Base-by-base conservation (phyloP, 441 rosid species). In the Populus hybrid region DNA sequence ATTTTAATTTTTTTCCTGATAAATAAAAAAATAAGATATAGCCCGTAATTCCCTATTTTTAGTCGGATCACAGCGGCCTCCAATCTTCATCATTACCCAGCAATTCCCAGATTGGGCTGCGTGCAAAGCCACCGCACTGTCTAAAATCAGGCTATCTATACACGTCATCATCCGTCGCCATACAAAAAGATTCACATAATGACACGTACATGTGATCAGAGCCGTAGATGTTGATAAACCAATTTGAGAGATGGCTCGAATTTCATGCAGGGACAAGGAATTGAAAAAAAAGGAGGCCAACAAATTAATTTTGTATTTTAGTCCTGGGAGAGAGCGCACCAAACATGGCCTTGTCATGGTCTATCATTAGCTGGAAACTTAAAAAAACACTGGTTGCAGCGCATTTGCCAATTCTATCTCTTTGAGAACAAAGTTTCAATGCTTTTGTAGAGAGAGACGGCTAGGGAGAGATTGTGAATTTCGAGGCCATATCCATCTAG, bases 311-410 rank as follows among this genome's bases (percentile, higher is more conserved):
- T 82, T 86, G 85, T 88, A 74, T 50, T 69, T 63, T 74, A 72
- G 81, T 73, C 42, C 24, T 23, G 80, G 82, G 42, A 78, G 83
- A 54, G 79, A 78, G 87, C 83, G 81, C 86, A 88, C 92, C 96
- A 85, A 88, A 87, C 91, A 90, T 81, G 88, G 79, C 82, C 84
- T 87, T 87, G 79, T 89, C 90, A 72, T 6, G 76, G 42, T 75
- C 84, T 82, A 83, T 88, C 84, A 23, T 23, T 16, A 16, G 59
- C 59, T 50, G 59, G 38, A 35, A 35, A 35, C 38, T 50, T 12
- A 24, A 36, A 76, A 30, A 21, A 57, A 70, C 61, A 40, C 11
- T 20, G 21, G 61, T 14, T 75, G 87, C 82, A 81, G 86, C 84
- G 85, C 69, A 18, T 18, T 54, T 5, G n/a, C 61, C 61, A 16